These are phyloP conservation scores for Dictyophora rubrovolvata DNA, from an alignment of 768 basidiomycete species.

Conservation along the genomic window DNA sequence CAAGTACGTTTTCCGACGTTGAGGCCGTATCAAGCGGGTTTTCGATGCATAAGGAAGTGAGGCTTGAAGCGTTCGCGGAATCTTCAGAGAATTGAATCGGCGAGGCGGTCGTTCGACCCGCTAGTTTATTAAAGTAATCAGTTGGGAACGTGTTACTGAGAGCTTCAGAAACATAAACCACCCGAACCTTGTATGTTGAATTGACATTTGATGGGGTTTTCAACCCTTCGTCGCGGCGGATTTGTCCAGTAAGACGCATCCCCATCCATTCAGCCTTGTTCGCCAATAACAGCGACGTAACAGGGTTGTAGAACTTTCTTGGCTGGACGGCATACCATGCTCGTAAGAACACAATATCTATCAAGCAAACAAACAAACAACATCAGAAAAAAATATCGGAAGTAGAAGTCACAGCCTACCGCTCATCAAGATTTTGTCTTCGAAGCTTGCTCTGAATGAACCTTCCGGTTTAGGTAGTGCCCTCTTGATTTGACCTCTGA, in stretches of 20 bases:
- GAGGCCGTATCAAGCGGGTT: conserved; percentile 71
- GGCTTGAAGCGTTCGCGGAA: conserved; percentile 86
- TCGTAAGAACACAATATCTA: conserved; percentile 89
- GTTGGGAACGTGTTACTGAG: neutral
- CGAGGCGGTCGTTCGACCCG: conserved; percentile 67
- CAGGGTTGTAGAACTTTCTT: conserved; percentile 92
- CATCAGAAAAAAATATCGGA: neutral
- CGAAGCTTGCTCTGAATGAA: conserved; percentile 91
- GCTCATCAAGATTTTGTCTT: conserved; percentile 94
- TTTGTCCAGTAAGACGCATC: conserved; percentile 92
- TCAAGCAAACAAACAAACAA: conserved; percentile 1
- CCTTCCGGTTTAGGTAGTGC: conserved; percentile 92
- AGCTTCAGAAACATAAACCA: neutral
- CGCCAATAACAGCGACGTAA: conserved; percentile 79
- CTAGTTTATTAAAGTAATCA: conserved; percentile 15
- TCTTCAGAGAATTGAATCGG: conserved; percentile 82
- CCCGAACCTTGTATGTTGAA: conserved; percentile 69
- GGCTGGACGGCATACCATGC: conserved; percentile 97
- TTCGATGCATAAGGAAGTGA: conserved; percentile 88
- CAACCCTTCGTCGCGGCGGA: conserved; percentile 75
- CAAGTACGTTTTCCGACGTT: conserved; percentile 71
- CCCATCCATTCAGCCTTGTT: conserved; percentile 81
- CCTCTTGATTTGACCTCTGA: conserved; percentile 95
- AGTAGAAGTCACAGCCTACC: conserved; percentile 42
- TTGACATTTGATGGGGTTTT: conserved; percentile 75